Evolutionary conservation across 805 yeast genomes (phyloP).

Genomic region (Myxozyma kluyveri): DNA sequence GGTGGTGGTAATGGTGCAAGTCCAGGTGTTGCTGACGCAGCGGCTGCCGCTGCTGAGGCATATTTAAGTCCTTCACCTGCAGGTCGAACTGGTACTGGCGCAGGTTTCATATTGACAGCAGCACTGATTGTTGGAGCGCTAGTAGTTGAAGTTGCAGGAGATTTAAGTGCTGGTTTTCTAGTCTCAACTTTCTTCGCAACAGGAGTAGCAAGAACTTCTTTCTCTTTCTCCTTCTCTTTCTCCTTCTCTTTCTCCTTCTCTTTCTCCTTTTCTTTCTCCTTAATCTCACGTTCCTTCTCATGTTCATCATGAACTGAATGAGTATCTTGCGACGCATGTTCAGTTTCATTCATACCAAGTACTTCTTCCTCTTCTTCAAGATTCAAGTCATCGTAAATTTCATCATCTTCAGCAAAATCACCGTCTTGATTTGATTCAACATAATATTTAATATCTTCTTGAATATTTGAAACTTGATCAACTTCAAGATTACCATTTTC

Average conservation of each 20-base stretch:
- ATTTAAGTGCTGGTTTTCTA: constrained; percentile 18
- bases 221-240: neutral
- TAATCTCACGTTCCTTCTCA: constrained; percentile 28
- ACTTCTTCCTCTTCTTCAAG: constrained; percentile 56
- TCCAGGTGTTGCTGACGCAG: constrained; percentile 33
- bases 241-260: constrained; percentile 19
- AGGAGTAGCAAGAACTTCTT: constrained; percentile 25
- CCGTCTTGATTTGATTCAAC: constrained; percentile 92
- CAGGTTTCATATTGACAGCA: constrained; percentile 45
- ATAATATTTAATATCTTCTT: constrained; percentile 88
- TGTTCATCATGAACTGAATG: constrained; percentile 27
- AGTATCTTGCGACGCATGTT: constrained; percentile 20
- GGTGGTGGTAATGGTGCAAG: constrained; percentile 31
- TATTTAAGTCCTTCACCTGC: constrained; percentile 53
- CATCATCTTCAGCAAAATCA: constrained; percentile 91
- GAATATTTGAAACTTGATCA: constrained; percentile 68
- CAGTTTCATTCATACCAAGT: constrained; percentile 37
- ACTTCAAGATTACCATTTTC: constrained; percentile 80
- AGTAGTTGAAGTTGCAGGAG: constrained; percentile 25
- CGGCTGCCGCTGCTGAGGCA: constrained; percentile 37
- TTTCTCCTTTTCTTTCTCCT: constrained; percentile 8
- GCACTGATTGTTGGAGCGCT: constrained; percentile 11
- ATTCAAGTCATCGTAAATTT: constrained; percentile 81
- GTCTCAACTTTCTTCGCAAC: constrained; percentile 2
- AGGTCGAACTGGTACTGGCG: constrained; percentile 53